These are phyloP conservation scores for Coprinellus aureogranulatus DNA, from an alignment of 768 basidiomycete genomes.

Conservation along the genomic window DNA sequence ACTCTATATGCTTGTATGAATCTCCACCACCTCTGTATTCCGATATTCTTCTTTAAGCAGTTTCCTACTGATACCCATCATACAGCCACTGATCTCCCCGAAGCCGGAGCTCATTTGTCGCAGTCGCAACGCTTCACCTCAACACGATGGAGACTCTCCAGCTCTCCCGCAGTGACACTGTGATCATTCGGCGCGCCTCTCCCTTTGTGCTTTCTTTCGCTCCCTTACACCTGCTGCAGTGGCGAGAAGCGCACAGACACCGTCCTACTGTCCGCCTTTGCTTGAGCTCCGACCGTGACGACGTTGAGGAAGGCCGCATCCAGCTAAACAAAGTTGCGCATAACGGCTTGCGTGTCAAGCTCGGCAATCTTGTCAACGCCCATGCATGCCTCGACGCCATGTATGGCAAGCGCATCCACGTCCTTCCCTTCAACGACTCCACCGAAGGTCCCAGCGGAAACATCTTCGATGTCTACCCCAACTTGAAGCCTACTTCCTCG, in stretches of 20 bases:
- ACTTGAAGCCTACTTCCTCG: constrained; percentile 92
- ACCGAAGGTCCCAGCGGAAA: constrained; percentile 97
- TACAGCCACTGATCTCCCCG: too few relatives aligned
- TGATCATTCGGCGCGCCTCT: constrained; percentile 77
- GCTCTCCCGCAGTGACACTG: constrained; percentile 95
- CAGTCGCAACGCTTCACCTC: constrained; percentile 93
- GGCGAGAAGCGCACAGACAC: constrained; percentile 98
- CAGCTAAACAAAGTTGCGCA: constrained; percentile 99
- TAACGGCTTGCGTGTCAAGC: constrained; percentile 96
- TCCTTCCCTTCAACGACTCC: constrained; percentile 97
- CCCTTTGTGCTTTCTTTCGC: not conserved
- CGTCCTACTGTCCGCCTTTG: constrained; percentile 98
- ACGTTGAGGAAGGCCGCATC: constrained; percentile 97
- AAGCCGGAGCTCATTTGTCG: constrained; percentile 13
- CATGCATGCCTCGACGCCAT: constrained; percentile 97
- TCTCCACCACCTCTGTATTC: too few relatives aligned
- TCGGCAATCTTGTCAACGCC: constrained; percentile 93
- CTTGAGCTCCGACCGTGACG: constrained; percentile 88
- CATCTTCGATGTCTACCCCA: constrained; percentile 97
- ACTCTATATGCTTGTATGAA: too few relatives aligned
- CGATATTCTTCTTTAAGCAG: too few relatives aligned
- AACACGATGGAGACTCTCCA: constrained; percentile 92
- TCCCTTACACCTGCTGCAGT: constrained; percentile 36
- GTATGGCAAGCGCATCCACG: constrained; percentile 96
- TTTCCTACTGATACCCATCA: too few relatives aligned